Conservation (phyloP, 2,329 filamentous ascomycete genomes). For the Fusarium nelsonii region DNA sequence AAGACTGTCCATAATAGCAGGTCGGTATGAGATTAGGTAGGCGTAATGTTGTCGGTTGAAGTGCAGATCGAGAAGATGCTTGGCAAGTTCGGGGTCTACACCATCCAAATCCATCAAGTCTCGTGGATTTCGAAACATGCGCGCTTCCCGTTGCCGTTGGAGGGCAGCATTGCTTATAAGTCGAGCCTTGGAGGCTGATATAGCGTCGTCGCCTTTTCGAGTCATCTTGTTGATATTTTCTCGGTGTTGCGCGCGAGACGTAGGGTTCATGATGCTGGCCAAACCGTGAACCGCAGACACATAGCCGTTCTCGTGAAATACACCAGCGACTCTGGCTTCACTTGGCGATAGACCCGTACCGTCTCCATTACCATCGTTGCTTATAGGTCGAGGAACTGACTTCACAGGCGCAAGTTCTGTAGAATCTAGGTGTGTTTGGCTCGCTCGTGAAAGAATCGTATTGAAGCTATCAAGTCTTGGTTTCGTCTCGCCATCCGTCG, state of each 20-base stretch:
- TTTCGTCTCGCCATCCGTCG: conserved; percentile 45
- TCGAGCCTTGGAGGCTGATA: conserved; percentile 50
- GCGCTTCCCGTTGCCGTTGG: conserved; percentile 50
- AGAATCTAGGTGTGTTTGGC: conserved; percentile 22
- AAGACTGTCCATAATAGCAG: conserved; percentile 56
- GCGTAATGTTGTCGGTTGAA: conserved; percentile 55
- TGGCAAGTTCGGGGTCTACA: conserved; percentile 51
- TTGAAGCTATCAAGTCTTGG: conserved; percentile 45
- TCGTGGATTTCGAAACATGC: conserved; percentile 49
- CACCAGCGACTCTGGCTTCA: conserved; percentile 53
- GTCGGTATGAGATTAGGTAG: conserved; percentile 56
- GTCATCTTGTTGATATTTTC: conserved; percentile 50
- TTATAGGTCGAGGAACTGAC: conserved; percentile 43
- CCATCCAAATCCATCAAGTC: conserved; percentile 54
- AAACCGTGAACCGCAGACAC: conserved; percentile 53
- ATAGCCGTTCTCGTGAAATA: conserved; percentile 52
- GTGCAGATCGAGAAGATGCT: conserved; percentile 55
- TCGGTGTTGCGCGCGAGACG: conserved; percentile 46
- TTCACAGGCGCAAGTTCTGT: conserved; percentile 39
- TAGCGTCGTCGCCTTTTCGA: conserved; percentile 46
- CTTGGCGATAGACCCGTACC: conserved; percentile 50
- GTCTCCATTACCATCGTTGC: conserved; percentile 49
- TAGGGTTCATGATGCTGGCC: conserved; percentile 53
- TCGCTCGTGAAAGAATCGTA: conserved; percentile 41
- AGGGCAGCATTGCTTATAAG: conserved; percentile 54